Evolutionary conservation across 257 asterid genomes (phyloP), one percentile per base, ranked within the genome.

Genomic region (Primulina tabacum): DNA sequence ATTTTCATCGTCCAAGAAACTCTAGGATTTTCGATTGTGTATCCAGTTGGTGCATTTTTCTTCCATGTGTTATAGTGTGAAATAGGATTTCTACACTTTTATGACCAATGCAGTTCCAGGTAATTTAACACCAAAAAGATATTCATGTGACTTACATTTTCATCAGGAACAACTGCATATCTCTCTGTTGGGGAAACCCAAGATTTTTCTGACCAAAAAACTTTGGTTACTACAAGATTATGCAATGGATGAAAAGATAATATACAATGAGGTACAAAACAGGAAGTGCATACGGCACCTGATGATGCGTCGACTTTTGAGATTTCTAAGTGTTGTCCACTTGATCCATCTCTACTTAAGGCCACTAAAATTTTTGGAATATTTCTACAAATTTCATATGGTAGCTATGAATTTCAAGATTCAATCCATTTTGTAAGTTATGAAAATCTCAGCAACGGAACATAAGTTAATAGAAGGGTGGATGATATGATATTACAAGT

Each of bases 81-180:
- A 50, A 50, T 50, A 50, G 56, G 56, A 50, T 50, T 50, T 50
- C 20, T 16, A 50, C 56, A 50, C 56, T 14, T 16, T 6, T 4
- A 50, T 50, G 56, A 1, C 56, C 56, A 40, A 26, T 11, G 18
- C 14, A 38, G 21, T 37, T 61, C 6, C 43, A 58, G 43, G 43
- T 7, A 52, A n/a, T 20, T 7, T 12, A 50, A 71, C 18, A 16
- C 20, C 56, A 50, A 1, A 50, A 14, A 50, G 18, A 50, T 16
- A 50, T 50, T 50, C 20, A 50, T 5, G 20, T 4, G 8, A 16
- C 98, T 73, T 83, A 88, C 99, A 24, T 85, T 86, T 70, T 93
- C 95, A 71, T 77, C 83, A n/a, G 99, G 99, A 59, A 93, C 99
- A 63, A 93, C 88, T 33, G 97, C 97, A 65, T 93, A 90, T 91